Conservation (phyloP, 306 rosid genomes). For the Styphnolobium japonicum region DNA sequence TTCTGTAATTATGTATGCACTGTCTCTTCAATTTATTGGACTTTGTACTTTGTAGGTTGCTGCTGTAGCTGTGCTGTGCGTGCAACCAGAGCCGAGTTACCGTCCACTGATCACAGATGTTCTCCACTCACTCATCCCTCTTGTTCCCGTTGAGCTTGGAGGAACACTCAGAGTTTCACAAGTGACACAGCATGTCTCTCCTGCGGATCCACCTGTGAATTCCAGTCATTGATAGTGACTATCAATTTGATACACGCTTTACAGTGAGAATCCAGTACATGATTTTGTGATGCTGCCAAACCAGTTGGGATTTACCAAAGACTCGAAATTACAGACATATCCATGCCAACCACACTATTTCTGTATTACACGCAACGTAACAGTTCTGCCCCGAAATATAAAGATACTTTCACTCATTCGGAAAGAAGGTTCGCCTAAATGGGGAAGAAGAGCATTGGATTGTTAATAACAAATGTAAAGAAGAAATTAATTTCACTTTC, state of each 20-base stretch:
- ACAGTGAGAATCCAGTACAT: neutral
- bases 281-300: neutral
- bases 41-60: slow-evolving; percentile 58
- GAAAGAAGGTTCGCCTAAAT: neutral
- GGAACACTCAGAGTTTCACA: slow-evolving; percentile 71
- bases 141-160: slow-evolving; percentile 80
- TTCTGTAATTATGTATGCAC: neutral
- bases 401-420: neutral
- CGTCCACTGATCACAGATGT: slow-evolving; percentile 87
- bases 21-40: neutral
- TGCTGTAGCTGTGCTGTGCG: slow-evolving; percentile 94
- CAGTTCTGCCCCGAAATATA: neutral
- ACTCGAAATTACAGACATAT: neutral
- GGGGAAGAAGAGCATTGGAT: slow-evolving; percentile 5
- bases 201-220: neutral
- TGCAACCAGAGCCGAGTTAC: slow-evolving; percentile 93
- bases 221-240: neutral
- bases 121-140: slow-evolving; percentile 87
- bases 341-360: neutral
- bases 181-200: slow-evolving; percentile 8
- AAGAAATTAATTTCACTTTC: slow-evolving; percentile 7
- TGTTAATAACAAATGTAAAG: slow-evolving; percentile 33
- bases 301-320: neutral
- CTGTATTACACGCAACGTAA: neutral
- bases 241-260: neutral